Evolutionary conservation across 495 filamentous ascomycete species (phyloP).

Genomic region (Hypoxylon fuscum): DNA sequence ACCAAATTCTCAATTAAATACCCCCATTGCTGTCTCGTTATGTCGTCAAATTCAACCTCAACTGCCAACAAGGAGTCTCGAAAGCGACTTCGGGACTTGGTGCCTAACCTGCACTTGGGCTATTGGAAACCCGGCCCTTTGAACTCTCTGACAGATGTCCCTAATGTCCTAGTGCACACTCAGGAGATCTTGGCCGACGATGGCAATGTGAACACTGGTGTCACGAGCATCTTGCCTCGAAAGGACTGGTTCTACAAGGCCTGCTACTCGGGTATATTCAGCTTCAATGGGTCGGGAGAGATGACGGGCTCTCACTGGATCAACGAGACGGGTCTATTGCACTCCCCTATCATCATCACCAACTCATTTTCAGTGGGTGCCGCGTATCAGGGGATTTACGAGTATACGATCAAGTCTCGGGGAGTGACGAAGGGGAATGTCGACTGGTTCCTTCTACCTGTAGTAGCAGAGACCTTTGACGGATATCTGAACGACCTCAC

Average conservation of each 20-base stretch:
- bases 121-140: slow-evolving; percentile 50
- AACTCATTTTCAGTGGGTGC: slow-evolving; percentile 60
- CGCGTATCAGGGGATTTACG: slow-evolving; percentile 58
- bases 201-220: slow-evolving; percentile 56
- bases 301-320: slow-evolving; percentile 64
- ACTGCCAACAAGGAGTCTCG: slow-evolving; percentile 22
- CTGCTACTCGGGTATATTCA: slow-evolving; percentile 60
- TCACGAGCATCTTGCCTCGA: slow-evolving; percentile 62
- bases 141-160: slow-evolving; percentile 62
- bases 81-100: slow-evolving; percentile 53
- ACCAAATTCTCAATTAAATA: background rate
- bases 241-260: slow-evolving; percentile 56
- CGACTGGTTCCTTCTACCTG: slow-evolving; percentile 59
- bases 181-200: slow-evolving; percentile 51
- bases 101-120: slow-evolving; percentile 52
- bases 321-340: slow-evolving; percentile 59
- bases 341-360: slow-evolving; percentile 61
- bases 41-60: slow-evolving; percentile 25
- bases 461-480: slow-evolving; percentile 64
- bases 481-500: slow-evolving; percentile 58
- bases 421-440: slow-evolving; percentile 43
- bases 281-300: slow-evolving; percentile 64
- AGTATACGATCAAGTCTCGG: slow-evolving; percentile 55
- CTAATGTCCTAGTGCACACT: slow-evolving; percentile 58
- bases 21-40: background rate